Evolutionary conservation across 306 rosid species (phyloP), one percentile per base, ranked within the genome.

Genomic region (Boehmeria nivea): DNA sequence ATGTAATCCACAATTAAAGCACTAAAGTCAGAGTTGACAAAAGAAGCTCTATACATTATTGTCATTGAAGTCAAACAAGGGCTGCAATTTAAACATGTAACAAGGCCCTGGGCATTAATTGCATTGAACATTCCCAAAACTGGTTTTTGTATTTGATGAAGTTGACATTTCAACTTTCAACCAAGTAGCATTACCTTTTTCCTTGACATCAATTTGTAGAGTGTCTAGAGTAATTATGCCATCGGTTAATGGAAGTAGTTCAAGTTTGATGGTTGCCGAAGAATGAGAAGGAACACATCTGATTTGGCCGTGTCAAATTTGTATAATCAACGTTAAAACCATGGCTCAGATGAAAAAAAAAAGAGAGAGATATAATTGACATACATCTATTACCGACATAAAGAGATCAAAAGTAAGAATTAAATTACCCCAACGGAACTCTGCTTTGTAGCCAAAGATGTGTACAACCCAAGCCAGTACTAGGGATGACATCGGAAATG

Each of bases 361-460:
- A n/a, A n/a, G n/a, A n/a, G n/a, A n/a, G n/a, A n/a, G 25, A 36
- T 64, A 40, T 36, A 36, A 5, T 36, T 36, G 40, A 39, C 16
- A n/a, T n/a, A 39, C 44, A 13, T 4, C n/a, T n/a, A n/a, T n/a
- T n/a, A n/a, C n/a, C n/a, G n/a, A 18, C 7, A 22, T n/a, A 21
- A n/a, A 28, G 13, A n/a, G n/a, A n/a, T n/a, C n/a, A 69, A 28
- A n/a, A 69, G 12, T 46, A 51, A 52, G 49, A 40, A 38, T 25
- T 31, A 72, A 55, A 64, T 47, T 85, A 93, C 99, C 99, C 95
- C 15, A 93, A 80, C 50, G 96, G 99, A 75, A 87, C 86, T 85
- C 87, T 85, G 75, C 99, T 93, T 60, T 87, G 99, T 62, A 93
- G 75, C 95, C 99, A 93, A 66, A 87, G 71, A 76, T 93, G 96